Percentiles rank a stretch among this genome's conserved stretches.
Conservation (phyloP, 164 flowering plant species). For the Aristolochia californica region DNA sequence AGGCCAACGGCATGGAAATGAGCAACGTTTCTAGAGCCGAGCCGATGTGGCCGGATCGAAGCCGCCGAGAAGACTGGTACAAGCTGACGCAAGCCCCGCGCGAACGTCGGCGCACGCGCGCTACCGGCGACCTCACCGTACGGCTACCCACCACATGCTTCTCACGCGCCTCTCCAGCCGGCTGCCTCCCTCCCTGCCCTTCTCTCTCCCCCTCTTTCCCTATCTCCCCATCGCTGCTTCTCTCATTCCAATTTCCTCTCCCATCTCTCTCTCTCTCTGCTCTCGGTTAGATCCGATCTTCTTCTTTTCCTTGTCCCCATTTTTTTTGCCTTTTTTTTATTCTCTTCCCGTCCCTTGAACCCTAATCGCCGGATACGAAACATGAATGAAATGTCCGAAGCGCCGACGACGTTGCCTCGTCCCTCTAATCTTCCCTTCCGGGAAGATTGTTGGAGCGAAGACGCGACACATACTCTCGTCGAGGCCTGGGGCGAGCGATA, state of each 20-base stretch:
- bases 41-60: slow-evolving; percentile 1
- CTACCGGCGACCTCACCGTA: slow-evolving; percentile 1
- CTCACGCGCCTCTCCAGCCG: slow-evolving; percentile 21
- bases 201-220: not conserved
- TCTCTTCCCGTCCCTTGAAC: not conserved
- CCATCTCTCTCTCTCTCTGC: not conserved
- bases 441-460: slow-evolving; percentile 94
- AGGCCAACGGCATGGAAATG: not conserved
- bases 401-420: slow-evolving; percentile 1
- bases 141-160: slow-evolving; percentile 3
- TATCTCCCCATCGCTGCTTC: not conserved
- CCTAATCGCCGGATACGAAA: not conserved
- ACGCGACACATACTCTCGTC: slow-evolving; percentile 61
- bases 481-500: slow-evolving; percentile 82
- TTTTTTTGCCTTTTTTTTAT: not conserved
- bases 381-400: slow-evolving; percentile 13
- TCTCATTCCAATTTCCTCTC: not conserved
- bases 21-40: not conserved
- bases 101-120: not conserved
- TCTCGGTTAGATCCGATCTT: not conserved
- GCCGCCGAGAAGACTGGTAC: not conserved
- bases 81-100: not conserved
- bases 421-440: slow-evolving; percentile 34
- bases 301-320: not conserved
- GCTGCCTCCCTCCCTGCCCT: not conserved